Base-by-base conservation (phyloP, 805 yeast species). In the Blastobotrys americana region DNA sequence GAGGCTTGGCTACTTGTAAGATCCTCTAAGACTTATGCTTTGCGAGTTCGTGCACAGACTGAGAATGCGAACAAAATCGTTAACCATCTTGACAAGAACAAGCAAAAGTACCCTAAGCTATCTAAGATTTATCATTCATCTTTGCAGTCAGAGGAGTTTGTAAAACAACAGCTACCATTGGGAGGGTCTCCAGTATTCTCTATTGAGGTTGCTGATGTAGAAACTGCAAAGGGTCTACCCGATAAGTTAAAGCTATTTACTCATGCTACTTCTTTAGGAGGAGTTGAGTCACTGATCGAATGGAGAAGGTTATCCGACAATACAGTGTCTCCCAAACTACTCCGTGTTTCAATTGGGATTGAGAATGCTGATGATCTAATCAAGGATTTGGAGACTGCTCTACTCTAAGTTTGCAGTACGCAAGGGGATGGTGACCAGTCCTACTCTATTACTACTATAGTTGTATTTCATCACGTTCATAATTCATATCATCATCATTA, bases 211-310 rank as follows among this genome's bases (percentile, higher is more conserved):
- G 53, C 59, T 4, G 56, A 68, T 8, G 73, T 67, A 39, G 76
- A 75, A 5, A 63, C 69, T 31, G 95, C 96, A 0, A 75, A 71
- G 51, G 44, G 54, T 6, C 67, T 89, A 13, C 94, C 95, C 5
- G 68, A 80, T 2, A 73, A 69, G 47, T 67, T 87, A 47, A 74
- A 77, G 53, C 76, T 74, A 51, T 87, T 88, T 68, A 82, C 81
- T 54, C 97, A 89, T 64, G 95, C 96, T 3, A 88, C 96, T 0
- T 86, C 96, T 2, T 69, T 90, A 21, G 97, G 97, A 34, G 96
- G 97, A 18, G 85, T 84, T 10, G 97, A 90, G 64, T 82, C 94
- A 38, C 68, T 88, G 57, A 78, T 89, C 46, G 97, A 89, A 64
- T 87, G 96, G 95, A 77, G 96, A 58, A 81, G 86, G 0, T 58